Base-by-base conservation (phyloP, 768 basidiomycete species). In the Kockovaella imperatae region DNA sequence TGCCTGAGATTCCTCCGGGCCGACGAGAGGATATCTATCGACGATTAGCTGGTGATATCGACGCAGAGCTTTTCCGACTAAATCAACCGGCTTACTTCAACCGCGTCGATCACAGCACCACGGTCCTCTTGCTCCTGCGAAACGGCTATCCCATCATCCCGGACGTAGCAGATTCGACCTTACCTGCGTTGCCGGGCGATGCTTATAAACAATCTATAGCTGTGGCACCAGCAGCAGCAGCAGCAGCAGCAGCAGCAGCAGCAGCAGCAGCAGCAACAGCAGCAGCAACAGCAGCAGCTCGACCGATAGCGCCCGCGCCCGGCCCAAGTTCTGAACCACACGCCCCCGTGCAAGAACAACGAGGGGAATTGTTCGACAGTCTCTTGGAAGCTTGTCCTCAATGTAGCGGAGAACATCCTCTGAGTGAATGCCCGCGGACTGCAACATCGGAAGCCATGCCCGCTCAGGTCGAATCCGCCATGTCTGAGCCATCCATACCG, bases 1-100 rank as follows among this genome's bases (percentile, higher is more conserved):
- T 64, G n/a, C 52, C 54, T 5, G 62, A 64, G 47, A n/a, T 57
- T 4, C 29, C 47, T 2, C 17, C 23, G 5, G 38, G 38, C 23
- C 47, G 52, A 7, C 36, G 59, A 3, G 20, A 42, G 20, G 30
- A n/a, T 0, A n/a, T 28, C 21, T 64, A 60, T 38, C 14, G 7
- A 17, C 3, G 34, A 4, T 29, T 64, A 15, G 56, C 62, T 4
- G 14, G 23, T n/a, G 42, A 43, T 14, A 45, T 45, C 14, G 62
- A 64, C 18, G 25, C 23, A 11, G 20, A 24, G 6, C 13, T 42
- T 21, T 25, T 10, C 23, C 13, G 13, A 28, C 20, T 7, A 28
- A 20, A 20, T 42, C 24, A 36, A 42, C 3, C 26, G 42, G 15
- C 34, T 58, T 5, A 21, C 30, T 4, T 13, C 26, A 7, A 17